Percentiles rank a stretch among this genome's conserved stretches.
These are phyloP conservation scores for Hypoxylon perforatum DNA, from an alignment of 495 filamentous ascomycete genomes.

Conservation along the genomic window DNA sequence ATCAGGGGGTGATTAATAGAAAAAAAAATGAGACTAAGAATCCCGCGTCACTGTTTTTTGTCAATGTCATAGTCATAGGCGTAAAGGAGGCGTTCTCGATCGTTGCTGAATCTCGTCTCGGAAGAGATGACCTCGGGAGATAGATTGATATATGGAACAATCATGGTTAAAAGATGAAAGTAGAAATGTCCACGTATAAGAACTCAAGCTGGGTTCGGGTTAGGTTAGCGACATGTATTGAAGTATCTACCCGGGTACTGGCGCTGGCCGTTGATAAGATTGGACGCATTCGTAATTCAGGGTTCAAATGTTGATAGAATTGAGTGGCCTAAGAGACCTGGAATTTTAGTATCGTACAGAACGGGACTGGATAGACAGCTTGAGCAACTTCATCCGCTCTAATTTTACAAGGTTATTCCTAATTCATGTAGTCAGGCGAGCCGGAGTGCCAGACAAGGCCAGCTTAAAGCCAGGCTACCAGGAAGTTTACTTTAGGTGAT, in stretches of 20 bases:
- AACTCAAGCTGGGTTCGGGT: too few relatives aligned
- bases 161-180: too few relatives aligned
- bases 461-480: too few relatives aligned
- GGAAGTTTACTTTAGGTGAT: not conserved
- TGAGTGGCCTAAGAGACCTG: not conserved
- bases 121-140: too few relatives aligned
- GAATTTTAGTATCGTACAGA: not conserved
- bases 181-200: too few relatives aligned
- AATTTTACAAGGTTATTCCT: too few relatives aligned
- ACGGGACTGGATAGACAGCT: conserved; percentile 6
- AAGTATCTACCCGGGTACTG: too few relatives aligned
- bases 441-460: too few relatives aligned
- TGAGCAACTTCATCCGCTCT: conserved; percentile 17
- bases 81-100: not conserved
- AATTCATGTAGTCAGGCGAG: too few relatives aligned
- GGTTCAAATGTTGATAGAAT: not conserved
- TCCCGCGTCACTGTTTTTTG: conserved; percentile 12
- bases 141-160: too few relatives aligned
- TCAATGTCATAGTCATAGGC: conserved; percentile 7
- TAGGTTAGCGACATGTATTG: too few relatives aligned
- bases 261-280: conserved; percentile 3
- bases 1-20: conserved; percentile 34
- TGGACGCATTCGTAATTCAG: conserved; percentile 1
- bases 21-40: not conserved
- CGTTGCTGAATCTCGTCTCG: not conserved